A percentile compares a stretch with the other conserved stretches of the same genome.
These are phyloP conservation scores for Annulohypoxylon bovei DNA, from an alignment of 495 filamentous ascomycete species.

Conservation along the genomic window DNA sequence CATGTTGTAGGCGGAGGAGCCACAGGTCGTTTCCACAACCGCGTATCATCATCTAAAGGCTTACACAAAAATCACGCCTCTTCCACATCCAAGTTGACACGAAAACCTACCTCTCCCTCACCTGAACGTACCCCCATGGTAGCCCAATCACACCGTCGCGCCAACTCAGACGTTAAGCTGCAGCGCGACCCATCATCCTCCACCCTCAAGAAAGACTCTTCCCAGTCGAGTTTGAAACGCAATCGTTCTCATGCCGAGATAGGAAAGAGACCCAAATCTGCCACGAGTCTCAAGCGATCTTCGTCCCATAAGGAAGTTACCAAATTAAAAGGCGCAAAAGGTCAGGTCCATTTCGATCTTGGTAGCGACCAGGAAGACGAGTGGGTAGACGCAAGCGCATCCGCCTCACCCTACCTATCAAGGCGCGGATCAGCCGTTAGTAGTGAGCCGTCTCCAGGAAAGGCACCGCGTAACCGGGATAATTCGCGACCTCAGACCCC, in stretches of 20 bases:
- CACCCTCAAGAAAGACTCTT: constrained; percentile 58
- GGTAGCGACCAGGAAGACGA: constrained; percentile 62
- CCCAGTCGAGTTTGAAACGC: constrained; percentile 57
- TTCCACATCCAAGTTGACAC: constrained; percentile 53
- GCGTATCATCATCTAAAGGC: constrained; percentile 57
- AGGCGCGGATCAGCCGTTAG: constrained; percentile 57
- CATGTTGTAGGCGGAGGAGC: constrained; percentile 57
- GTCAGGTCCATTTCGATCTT: constrained; percentile 62
- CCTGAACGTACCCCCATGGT: constrained; percentile 45
- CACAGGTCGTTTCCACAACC: constrained; percentile 50
- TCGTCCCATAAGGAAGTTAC: constrained; percentile 53
- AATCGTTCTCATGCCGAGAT: constrained; percentile 61
- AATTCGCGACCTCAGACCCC: constrained; percentile 38
- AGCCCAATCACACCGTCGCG: constrained; percentile 54
- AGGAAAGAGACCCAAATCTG: constrained; percentile 58
- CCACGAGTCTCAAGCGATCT: constrained; percentile 56
- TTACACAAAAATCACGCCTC: constrained; percentile 57
- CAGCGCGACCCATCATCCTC: constrained; percentile 47
- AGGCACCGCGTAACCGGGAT: constrained; percentile 29
- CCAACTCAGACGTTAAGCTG: constrained; percentile 55
- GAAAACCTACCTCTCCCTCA: constrained; percentile 49
- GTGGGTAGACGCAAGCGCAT: constrained; percentile 66
- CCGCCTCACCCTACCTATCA: constrained; percentile 64
- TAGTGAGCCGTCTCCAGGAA: constrained; percentile 48
- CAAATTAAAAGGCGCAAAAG: constrained; percentile 50